Base-by-base conservation (phyloP, 1,284 basidiomycete genomes). In the Cryptococcus floricola region DNA sequence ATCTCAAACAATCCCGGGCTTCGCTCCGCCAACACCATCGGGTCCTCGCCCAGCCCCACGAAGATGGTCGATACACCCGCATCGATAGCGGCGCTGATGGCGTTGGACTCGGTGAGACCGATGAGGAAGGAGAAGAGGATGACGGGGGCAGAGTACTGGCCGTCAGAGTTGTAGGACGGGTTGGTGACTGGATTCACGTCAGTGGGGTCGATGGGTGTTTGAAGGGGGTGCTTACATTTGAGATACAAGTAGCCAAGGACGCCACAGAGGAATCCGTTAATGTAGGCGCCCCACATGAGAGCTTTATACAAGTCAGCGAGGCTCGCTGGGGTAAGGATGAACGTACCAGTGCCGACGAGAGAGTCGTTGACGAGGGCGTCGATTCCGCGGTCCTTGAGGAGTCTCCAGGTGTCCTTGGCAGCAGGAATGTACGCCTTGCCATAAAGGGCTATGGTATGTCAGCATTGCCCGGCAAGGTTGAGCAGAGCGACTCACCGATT, bases 361-460 rank as follows among this genome's bases (percentile, higher is more conserved):
- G 84, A 88, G 74, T 94, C 91, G 70, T 94, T 92, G 67, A 92
- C 82, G 16, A 95, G 76, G 1, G 87, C 88, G 67, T 90, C 87
- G 63, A 93, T 87, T 27, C 86, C 91, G 56, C 89, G 83, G 68
- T 93, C 87, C 67, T 84, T 85, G 78, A 94, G 85, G 53, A 93
- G 72, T n/a, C 82, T 81, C 89, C 89, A 95, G 0, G 91, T 91
- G 71, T 92, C 89, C 75, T 89, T 91, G 4, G 91, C 89, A n/a
- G 91, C 91, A 16, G 80, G 71, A 52, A 91, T 82, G 68, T 94
- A 95, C 1, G 85, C 78, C 77, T 95, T 94, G 25, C 91, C 91
- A 72, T 92, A 94, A 3, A 94, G 79, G 0, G 89, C 87, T 85
- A 63, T 48, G 41, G 13, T 23, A 54, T 43, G 9, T 46, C 27